A percentile compares a stretch with the other conserved stretches of the same genome.
Evolutionary conservation across 768 basidiomycete genomes (phyloP).

Genomic region (Trametes gibbosa): DNA sequence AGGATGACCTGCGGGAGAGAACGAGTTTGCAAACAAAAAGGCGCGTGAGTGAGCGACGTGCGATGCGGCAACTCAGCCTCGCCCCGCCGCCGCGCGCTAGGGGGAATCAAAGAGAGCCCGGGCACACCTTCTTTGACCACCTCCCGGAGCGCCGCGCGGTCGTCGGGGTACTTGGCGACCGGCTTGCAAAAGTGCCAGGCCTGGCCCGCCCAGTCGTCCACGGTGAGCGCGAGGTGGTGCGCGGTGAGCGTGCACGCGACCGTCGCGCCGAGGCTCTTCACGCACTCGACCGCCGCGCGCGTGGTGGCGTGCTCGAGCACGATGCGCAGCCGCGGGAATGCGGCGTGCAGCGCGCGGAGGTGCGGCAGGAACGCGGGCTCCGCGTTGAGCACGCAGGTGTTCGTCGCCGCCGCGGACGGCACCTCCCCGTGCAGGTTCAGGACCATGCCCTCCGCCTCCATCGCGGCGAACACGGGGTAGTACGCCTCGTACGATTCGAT

Average conservation of each 20-base stretch:
- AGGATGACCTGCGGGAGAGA: constrained; percentile 63
- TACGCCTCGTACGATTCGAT: constrained; percentile 95
- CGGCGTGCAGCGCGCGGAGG: constrained; percentile 71
- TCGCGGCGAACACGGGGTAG: constrained; percentile 89
- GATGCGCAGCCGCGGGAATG: constrained; percentile 88
- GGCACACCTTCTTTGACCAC: constrained; percentile 70
- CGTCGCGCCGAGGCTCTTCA: constrained; percentile 71
- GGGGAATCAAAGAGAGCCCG: constrained; percentile 2
- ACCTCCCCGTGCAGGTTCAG: constrained; percentile 97
- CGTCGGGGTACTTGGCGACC: constrained; percentile 93
- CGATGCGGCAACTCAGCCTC: neutral
- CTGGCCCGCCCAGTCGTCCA: constrained; percentile 96
- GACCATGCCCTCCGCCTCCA: constrained; percentile 93
- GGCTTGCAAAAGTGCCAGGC: constrained; percentile 97
- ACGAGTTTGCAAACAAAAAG: too few species aligned
- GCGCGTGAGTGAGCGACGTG: neutral
- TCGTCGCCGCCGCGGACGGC: constrained; percentile 78
- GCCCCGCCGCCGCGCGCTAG: neutral
- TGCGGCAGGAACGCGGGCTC: constrained; percentile 89
- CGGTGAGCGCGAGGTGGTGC: constrained; percentile 90
- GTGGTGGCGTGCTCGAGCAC: constrained; percentile 98
- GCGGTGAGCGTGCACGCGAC: constrained; percentile 97
- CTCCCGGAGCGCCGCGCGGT: constrained; percentile 76
- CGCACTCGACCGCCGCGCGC: constrained; percentile 83
- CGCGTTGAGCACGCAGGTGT: constrained; percentile 91